Percentiles rank a stretch among this genome's conserved stretches.
phyloP scores from a whole-genome alignment of 371 early-diverging fungal species.

The Choanephora cucurbitarum region DNA sequence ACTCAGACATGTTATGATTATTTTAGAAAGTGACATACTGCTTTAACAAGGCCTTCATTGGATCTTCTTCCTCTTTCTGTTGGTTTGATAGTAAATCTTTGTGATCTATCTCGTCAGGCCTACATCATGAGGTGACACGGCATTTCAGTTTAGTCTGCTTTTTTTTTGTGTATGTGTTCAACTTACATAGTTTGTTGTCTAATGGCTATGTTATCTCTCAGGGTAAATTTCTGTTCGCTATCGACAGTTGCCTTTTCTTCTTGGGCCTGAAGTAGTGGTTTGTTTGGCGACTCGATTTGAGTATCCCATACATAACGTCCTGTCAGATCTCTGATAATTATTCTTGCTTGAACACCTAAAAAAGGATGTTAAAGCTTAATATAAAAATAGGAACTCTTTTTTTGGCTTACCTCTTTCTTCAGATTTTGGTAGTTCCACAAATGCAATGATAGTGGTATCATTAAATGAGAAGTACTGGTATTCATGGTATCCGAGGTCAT shows the following conservation, averaged over 20 bases:
- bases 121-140: too few species aligned
- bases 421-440: conserved; percentile 54
- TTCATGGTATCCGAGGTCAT: conserved; percentile 42
- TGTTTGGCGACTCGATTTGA: conserved; percentile 42
- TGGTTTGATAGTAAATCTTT: neutral
- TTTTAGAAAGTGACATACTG: conserved; percentile 6
- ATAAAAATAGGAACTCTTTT: neutral
- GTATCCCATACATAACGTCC: conserved; percentile 85
- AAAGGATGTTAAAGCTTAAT: neutral
- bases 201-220: conserved; percentile 9
- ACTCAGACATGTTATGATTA: neutral
- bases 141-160: conserved; percentile 1
- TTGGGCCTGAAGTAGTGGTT: neutral
- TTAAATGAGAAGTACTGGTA: conserved; percentile 66
- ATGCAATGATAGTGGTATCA: conserved; percentile 60
- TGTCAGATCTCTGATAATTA: conserved; percentile 74
- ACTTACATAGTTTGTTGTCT: conserved; percentile 1
- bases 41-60: conserved; percentile 20
- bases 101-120: neutral
- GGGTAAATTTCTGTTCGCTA: conserved; percentile 1
- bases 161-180: neutral
- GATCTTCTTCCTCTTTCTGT: conserved; percentile 13
- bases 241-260: neutral
- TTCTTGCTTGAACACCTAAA: conserved; percentile 41
- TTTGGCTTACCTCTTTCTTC: conserved; percentile 29